Evolutionary conservation across 352 stramenopile genomes (phyloP).

Genomic region (Saprolegnia parasitica): DNA sequence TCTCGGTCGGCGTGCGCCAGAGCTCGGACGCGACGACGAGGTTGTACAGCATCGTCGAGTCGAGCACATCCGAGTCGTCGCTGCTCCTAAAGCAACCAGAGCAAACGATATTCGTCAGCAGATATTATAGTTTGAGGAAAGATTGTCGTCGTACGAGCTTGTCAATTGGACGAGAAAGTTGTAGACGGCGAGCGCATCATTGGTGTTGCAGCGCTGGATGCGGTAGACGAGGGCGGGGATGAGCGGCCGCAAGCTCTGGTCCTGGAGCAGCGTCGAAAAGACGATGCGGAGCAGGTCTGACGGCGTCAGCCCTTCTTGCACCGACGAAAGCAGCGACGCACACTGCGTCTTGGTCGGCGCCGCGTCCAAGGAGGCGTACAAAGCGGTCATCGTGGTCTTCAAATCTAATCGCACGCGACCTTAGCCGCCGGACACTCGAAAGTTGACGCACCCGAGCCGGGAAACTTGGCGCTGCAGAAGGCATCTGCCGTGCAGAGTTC

Average conservation of each 20-base stretch:
- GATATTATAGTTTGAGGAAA: too few relatives aligned
- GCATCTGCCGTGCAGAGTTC: conserved; percentile 28
- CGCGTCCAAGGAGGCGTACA: conserved; percentile 3
- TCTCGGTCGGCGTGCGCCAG: conserved; percentile 41
- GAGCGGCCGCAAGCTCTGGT: conserved; percentile 29
- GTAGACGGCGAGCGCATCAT: conserved; percentile 30
- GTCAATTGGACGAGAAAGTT: conserved; percentile 17
- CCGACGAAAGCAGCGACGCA: background rate
- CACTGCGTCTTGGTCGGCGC: background rate
- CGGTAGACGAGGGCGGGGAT: conserved; percentile 41
- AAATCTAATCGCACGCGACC: background rate
- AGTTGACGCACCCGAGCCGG: background rate
- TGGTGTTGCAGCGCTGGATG: conserved; percentile 34
- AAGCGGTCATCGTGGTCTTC: background rate
- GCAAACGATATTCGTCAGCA: too few relatives aligned
- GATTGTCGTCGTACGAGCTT: conserved; percentile 5
- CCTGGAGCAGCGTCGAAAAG: conserved; percentile 34
- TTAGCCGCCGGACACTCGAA: background rate
- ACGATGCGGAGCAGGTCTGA: conserved; percentile 26
- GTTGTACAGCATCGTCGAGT: conserved; percentile 42
- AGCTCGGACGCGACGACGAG: conserved; percentile 54
- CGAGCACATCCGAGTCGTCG: conserved; percentile 22
- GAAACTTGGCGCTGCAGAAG: conserved; percentile 33
- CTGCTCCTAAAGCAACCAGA: background rate
- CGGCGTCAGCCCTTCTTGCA: background rate